Base-by-base conservation (phyloP, 2,329 filamentous ascomycete species). In the Aspergillus luchuensis region DNA sequence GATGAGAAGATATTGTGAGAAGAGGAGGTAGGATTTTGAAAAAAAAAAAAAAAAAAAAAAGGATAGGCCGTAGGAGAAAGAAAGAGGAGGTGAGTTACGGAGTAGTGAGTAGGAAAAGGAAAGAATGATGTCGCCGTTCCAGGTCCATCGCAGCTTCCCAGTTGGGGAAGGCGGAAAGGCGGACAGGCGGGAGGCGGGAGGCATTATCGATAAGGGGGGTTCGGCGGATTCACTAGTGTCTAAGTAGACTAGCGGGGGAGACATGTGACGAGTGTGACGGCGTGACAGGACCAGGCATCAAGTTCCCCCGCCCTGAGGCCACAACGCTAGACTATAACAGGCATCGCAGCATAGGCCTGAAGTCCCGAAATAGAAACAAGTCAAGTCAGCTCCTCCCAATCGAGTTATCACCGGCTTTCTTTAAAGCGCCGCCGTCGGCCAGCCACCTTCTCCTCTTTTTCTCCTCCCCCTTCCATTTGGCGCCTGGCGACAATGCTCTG, bases 351-450 rank as follows among this genome's bases (percentile, higher is more conserved):
- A 64, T 62, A 51, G 65, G 33, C 33, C 33, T 36, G 33, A 36
- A 13, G 33, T 36, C 67, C 66, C 67, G 66, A 72, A 74, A 75
- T 74, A 74, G 72, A 71, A 71, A 71, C 69, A 62, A 36, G 33
- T 36, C 33, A 36, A 36, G 55, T 67, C 68, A 69, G 68, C 66
- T 66, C 54, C 51, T 59, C 55, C 48, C 60, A 63, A 55, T 61
- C 63, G 33, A 36, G 33, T 36, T 57, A 63, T 62, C 61, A 58
- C 55, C 59, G 60, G 56, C 57, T 53, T 59, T 58, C 58, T 62
- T 65, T 66, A 64, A 68, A 64, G 64, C 66, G 66, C 63, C 61
- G 61, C 59, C 63, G 45, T 63, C 63, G 36, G 64, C 66, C 66
- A 66, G 64, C 66, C 66, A 63, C 62, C 64, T 53, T 67, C 43